Evolutionary conservation across 148 eudicot genomes (phyloP).

Genomic region (Diospyros kaki): DNA sequence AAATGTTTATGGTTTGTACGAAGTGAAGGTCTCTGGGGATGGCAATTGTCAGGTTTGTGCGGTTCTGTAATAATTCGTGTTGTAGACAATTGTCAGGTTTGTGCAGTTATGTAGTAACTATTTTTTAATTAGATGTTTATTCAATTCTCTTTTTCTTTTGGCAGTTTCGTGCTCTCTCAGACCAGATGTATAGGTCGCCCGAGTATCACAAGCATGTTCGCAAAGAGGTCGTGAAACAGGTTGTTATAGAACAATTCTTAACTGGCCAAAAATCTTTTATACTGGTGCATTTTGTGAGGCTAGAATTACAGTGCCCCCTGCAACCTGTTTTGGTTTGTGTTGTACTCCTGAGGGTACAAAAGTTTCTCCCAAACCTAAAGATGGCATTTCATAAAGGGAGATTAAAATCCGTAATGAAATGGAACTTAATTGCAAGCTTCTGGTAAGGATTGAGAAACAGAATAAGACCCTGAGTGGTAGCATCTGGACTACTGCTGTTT

Average conservation of each 20-base stretch:
- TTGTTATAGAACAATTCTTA: constrained; percentile 24
- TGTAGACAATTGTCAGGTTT: constrained; percentile 3
- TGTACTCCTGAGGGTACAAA: not conserved
- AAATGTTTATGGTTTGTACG: constrained; percentile 66
- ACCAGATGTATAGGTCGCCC: constrained; percentile 71
- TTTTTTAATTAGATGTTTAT: constrained; percentile 5
- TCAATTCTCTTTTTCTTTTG: constrained; percentile 15
- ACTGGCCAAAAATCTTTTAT: constrained; percentile 3
- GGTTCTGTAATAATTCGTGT: constrained; percentile 2
- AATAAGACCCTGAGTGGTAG: not conserved
- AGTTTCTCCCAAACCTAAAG: not conserved
- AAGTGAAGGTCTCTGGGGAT: constrained; percentile 86
- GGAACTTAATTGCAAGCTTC: not conserved
- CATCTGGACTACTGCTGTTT: not conserved
- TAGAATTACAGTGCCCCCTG: not conserved
- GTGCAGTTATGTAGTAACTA: constrained; percentile 18
- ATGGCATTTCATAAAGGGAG: constrained; percentile 1
- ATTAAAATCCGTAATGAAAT: not conserved
- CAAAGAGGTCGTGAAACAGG: constrained; percentile 83
- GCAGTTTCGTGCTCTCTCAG: constrained; percentile 96
- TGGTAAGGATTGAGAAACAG: not conserved
- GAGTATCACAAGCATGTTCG: constrained; percentile 86
- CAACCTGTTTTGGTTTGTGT: constrained; percentile 1
- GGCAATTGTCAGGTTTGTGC: constrained; percentile 91
- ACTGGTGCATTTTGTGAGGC: not conserved